Conservation (phyloP, 768 basidiomycete species). For the Erythrobasidium yunnanense region DNA sequence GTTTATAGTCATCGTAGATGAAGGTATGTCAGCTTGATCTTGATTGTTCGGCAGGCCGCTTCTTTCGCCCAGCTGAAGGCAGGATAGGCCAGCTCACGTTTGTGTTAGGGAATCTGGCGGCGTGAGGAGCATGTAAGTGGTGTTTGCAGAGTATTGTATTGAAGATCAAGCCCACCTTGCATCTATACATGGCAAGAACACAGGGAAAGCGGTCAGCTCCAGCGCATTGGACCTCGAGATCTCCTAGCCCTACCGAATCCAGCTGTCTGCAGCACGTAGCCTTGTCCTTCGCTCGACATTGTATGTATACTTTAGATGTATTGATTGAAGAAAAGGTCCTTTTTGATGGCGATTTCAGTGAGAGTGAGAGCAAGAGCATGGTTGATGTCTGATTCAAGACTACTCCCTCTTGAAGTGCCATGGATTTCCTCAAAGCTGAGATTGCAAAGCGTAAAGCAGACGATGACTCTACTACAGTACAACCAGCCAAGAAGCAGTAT, state of each 20-base stretch:
- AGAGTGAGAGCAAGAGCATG: neutral
- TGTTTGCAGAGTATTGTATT: too few relatives aligned
- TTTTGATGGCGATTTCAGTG: too few relatives aligned
- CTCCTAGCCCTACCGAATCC: constrained; percentile 53
- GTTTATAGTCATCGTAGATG: constrained; percentile 53
- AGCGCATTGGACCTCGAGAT: neutral
- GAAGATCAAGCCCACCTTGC: constrained; percentile 20
- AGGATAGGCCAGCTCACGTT: constrained; percentile 27
- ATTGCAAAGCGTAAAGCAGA: constrained; percentile 75
- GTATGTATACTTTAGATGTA: neutral
- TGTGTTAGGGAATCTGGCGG: constrained; percentile 42
- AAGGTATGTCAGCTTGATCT: neutral
- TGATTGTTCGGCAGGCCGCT: too few relatives aligned
- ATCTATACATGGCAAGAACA: neutral
- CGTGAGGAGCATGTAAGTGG: too few relatives aligned
- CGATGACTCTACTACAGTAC: constrained; percentile 36
- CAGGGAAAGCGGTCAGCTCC: neutral
- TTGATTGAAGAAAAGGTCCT: too few relatives aligned
- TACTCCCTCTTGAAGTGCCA: constrained; percentile 41
- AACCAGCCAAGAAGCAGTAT: constrained; percentile 58
- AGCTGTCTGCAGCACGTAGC: constrained; percentile 86
- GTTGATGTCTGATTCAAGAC: neutral
- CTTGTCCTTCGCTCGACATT: constrained; percentile 44
- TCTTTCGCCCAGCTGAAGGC: too few relatives aligned
- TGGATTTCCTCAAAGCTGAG: constrained; percentile 86